These are phyloP conservation scores for Moringa oleifera DNA, from an alignment of 345 rosid species.

Conservation along the genomic window DNA sequence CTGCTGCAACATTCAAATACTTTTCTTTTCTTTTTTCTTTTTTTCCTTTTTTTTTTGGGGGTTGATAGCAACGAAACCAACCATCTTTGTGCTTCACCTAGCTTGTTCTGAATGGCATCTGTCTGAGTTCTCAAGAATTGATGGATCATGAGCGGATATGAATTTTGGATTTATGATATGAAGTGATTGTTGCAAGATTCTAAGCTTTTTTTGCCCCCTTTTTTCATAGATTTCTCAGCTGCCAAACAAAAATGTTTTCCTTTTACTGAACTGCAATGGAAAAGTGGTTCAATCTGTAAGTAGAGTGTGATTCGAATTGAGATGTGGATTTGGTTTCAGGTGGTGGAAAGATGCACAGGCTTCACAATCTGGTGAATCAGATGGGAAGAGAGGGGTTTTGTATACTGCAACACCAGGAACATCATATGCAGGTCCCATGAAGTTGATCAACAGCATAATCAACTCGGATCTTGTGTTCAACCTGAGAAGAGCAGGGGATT, in stretches of 20 bases:
- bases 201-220: too few species aligned
- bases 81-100: background rate
- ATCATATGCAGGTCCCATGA: slow-evolving; percentile 81
- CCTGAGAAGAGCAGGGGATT: slow-evolving; percentile 66
- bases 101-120: background rate
- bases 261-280: slow-evolving; percentile 8
- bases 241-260: background rate
- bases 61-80: background rate
- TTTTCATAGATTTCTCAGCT: background rate
- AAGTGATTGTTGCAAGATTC: background rate
- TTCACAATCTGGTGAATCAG: slow-evolving; percentile 37
- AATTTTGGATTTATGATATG: background rate
- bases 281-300: slow-evolving; percentile 7
- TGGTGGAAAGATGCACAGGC: slow-evolving; percentile 94
- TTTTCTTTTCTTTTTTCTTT: too few species aligned
- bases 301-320: slow-evolving; percentile 8
- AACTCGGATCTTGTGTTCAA: slow-evolving; percentile 71
- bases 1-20: too few species aligned
- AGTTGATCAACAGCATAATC: slow-evolving; percentile 85
- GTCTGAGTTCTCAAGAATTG: background rate
- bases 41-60: too few species aligned
- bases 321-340: slow-evolving; percentile 32
- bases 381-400: slow-evolving; percentile 55
- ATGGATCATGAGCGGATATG: background rate
- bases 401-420: slow-evolving; percentile 62